Conservation (phyloP, 1,284 basidiomycete species). For the Papiliotrema terrestris region DNA sequence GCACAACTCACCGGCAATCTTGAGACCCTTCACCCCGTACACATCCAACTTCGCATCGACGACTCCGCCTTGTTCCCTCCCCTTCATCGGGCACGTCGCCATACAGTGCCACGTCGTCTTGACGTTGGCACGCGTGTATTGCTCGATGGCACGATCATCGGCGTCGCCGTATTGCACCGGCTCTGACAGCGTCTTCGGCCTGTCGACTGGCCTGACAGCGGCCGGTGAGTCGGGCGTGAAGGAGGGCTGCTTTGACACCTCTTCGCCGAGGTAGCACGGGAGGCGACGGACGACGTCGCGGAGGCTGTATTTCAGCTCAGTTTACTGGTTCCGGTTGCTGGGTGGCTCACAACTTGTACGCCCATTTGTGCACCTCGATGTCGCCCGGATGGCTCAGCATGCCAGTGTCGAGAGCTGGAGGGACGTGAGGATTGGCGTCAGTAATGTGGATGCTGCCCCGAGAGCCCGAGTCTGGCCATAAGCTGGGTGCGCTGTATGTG, state of each 20-base stretch:
- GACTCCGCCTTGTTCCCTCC: constrained; percentile 57
- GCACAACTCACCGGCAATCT: constrained; percentile 53
- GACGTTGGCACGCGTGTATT: constrained; percentile 44
- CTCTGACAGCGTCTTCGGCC: constrained; percentile 51
- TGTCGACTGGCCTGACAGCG: constrained; percentile 32
- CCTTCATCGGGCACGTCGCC: constrained; percentile 65
- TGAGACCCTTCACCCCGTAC: constrained; percentile 59
- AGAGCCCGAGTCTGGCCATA: constrained; percentile 17
- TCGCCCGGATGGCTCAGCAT: constrained; percentile 50
- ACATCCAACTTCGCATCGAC: constrained; percentile 62
- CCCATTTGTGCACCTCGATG: constrained; percentile 55
- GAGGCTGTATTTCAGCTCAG: constrained; percentile 2
- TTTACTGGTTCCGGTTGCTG: too few species aligned
- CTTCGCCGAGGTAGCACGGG: constrained; percentile 58
- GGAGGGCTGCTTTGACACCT: constrained; percentile 51
- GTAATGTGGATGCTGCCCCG: constrained; percentile 31
- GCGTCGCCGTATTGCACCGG: constrained; percentile 57
- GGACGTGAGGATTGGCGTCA: constrained; percentile 18
- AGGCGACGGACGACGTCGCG: constrained; percentile 60
- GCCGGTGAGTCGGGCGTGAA: constrained; percentile 56
- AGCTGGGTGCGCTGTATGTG: neutral
- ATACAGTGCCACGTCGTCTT: constrained; percentile 35
- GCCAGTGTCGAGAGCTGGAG: constrained; percentile 25
- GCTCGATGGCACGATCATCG: constrained; percentile 57
- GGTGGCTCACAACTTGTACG: constrained; percentile 57